Evolutionary conservation across 768 basidiomycete genomes (phyloP).

Genomic region (Suillus luteus): DNA sequence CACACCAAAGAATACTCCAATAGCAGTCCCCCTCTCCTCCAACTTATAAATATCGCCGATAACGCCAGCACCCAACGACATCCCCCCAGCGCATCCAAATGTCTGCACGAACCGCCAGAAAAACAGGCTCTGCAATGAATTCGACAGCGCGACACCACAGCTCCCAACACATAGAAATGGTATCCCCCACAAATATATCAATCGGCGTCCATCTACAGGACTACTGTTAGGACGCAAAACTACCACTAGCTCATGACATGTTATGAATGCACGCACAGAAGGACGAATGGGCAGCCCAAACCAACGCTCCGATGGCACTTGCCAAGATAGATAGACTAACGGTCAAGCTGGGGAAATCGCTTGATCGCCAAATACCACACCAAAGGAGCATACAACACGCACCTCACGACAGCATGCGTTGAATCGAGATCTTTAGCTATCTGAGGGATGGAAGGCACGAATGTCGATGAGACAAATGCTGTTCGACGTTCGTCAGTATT

Average conservation of each 20-base stretch:
- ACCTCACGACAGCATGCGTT: constrained; percentile 61
- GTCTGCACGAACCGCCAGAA: constrained; percentile 62
- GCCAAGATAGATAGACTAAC: constrained; percentile 49
- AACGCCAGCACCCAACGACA: constrained; percentile 55
- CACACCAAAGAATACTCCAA: constrained; percentile 56
- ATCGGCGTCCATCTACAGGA: constrained; percentile 57
- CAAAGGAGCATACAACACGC: neutral
- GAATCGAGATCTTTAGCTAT: constrained; percentile 66
- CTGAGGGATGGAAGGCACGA: constrained; percentile 75
- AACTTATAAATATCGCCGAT: constrained; percentile 61
- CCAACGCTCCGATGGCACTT: constrained; percentile 43
- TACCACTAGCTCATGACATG: constrained; percentile 11
- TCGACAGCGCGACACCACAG: constrained; percentile 53
- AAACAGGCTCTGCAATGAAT: constrained; percentile 49
- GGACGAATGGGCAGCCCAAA: constrained; percentile 49
- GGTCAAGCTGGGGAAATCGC: constrained; percentile 34
- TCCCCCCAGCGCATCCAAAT: constrained; percentile 53
- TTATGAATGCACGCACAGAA: constrained; percentile 37
- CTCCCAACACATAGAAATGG: constrained; percentile 55
- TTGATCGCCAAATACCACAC: neutral
- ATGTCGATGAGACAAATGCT: constrained; percentile 73
- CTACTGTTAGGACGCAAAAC: neutral
- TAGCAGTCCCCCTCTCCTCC: constrained; percentile 51
- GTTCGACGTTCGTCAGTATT: constrained; percentile 4
- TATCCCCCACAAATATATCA: constrained; percentile 50